Percentiles rank a stretch among this genome's conserved stretches.
Evolutionary conservation across 371 early-diverging fungal species (phyloP).

Genomic region (Chytridiales sp.): DNA sequence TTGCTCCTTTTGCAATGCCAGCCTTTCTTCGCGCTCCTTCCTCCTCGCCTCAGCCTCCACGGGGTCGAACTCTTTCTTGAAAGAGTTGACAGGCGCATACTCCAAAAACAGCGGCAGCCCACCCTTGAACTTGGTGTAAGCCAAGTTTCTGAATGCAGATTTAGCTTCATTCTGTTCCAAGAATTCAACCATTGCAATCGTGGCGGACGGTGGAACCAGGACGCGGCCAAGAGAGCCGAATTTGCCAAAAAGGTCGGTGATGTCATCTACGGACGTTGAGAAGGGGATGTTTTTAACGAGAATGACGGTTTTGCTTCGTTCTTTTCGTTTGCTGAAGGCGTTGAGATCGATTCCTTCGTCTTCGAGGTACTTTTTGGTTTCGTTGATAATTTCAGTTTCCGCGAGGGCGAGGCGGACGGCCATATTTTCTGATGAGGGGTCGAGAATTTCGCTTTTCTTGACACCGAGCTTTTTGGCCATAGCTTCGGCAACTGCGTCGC

Average conservation of each 20-base stretch:
- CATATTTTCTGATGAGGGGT: slow-evolving; percentile 81
- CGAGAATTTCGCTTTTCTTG: slow-evolving; percentile 82
- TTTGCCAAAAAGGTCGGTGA: slow-evolving; percentile 76
- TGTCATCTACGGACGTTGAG: slow-evolving; percentile 75
- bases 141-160: slow-evolving; percentile 82
- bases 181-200: slow-evolving; percentile 94
- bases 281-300: slow-evolving; percentile 93
- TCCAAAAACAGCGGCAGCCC: slow-evolving; percentile 91
- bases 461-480: slow-evolving; percentile 89
- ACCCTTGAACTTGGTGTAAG: slow-evolving; percentile 87
- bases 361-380: slow-evolving; percentile 89
- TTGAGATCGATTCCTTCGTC: slow-evolving; percentile 79
- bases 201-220: slow-evolving; percentile 89
- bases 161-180: slow-evolving; percentile 86
- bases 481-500: slow-evolving; percentile 90
- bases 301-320: slow-evolving; percentile 84
- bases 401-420: slow-evolving; percentile 93
- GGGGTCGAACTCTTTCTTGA: slow-evolving; percentile 64
- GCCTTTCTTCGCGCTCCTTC: slow-evolving; percentile 1
- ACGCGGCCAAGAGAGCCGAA: slow-evolving; percentile 87
- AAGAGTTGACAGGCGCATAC: slow-evolving; percentile 85
- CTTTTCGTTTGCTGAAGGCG: slow-evolving; percentile 66
- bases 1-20: slow-evolving; percentile 4
- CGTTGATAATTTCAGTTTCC: slow-evolving; percentile 91
- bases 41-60: slow-evolving; percentile 21